Percentiles rank a stretch among this genome's conserved stretches.
Evolutionary conservation across 2,329 filamentous ascomycete species (phyloP).

Genomic region (Aspergillus pseudoglaucus): DNA sequence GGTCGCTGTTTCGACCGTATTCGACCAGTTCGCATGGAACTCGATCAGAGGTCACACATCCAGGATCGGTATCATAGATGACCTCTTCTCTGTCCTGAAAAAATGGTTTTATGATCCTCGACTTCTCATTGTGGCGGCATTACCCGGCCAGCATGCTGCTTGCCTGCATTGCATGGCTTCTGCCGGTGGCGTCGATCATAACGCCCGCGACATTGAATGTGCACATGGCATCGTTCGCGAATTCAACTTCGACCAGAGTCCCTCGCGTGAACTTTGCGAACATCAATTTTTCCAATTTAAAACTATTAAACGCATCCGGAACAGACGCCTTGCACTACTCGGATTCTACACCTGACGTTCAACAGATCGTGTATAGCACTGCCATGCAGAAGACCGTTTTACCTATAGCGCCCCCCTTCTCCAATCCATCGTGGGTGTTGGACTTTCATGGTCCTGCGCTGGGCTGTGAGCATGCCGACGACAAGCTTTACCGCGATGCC

Average conservation of each 20-base stretch:
- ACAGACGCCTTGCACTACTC: no score
- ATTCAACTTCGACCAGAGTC: not conserved
- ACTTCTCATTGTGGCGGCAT: not conserved
- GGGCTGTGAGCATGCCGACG: not conserved
- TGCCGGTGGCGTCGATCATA: not conserved
- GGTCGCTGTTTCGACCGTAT: not conserved
- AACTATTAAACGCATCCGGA: no score
- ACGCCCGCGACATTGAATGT: constrained; percentile 1
- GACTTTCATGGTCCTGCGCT: not conserved
- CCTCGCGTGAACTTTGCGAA: no score
- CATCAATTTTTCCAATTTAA: no score
- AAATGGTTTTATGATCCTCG: not conserved
- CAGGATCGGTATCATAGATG: not conserved
- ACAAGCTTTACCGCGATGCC: not conserved
- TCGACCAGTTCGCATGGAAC: not conserved
- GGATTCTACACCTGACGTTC: no score
- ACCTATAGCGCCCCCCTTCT: no score
- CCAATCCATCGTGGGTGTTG: not conserved
- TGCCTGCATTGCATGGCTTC: not conserved
- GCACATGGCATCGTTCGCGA: not conserved
- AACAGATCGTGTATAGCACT: not conserved
- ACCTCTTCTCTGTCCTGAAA: not conserved
- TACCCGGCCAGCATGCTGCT: constrained; percentile 1
- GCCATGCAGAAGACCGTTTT: no score
- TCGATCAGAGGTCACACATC: not conserved